phyloP scores from a whole-genome alignment of 1,139 yeast species.

The Kodamaea ohmeri region DNA sequence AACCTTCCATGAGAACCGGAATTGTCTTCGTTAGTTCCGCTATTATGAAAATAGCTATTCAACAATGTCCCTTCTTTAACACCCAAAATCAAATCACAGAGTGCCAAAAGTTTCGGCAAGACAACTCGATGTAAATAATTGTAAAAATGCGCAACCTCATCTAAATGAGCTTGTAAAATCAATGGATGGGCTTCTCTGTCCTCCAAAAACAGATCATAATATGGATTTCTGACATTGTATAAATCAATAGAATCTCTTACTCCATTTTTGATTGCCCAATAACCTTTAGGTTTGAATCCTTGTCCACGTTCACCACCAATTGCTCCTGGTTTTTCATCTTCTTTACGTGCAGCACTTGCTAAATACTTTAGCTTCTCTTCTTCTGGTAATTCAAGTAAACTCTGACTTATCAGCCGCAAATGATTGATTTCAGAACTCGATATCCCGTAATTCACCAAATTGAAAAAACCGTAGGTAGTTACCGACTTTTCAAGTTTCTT shows the following conservation, averaged over 20 bases:
- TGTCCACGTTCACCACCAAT: constrained; percentile 45
- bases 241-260: constrained; percentile 40
- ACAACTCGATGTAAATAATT: constrained; percentile 32
- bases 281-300: constrained; percentile 45
- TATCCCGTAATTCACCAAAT: constrained; percentile 36
- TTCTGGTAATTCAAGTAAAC: constrained; percentile 35
- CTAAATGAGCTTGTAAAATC: constrained; percentile 30
- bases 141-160: constrained; percentile 37
- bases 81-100: constrained; percentile 41
- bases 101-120: constrained; percentile 29
- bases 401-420: constrained; percentile 33
- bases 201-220: constrained; percentile 18
- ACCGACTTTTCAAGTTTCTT: constrained; percentile 30
- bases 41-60: constrained; percentile 29
- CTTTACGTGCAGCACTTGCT: constrained; percentile 30
- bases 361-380: constrained; percentile 35
- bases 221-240: constrained; percentile 35
- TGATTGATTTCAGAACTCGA: constrained; percentile 24
- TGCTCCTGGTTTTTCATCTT: constrained; percentile 17
- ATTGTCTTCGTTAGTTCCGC: constrained; percentile 26
- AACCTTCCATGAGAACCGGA: constrained; percentile 42
- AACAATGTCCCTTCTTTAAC: constrained; percentile 42
- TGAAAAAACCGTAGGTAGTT: constrained; percentile 45
- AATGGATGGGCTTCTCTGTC: constrained; percentile 32
- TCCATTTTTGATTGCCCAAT: constrained; percentile 41